phyloP scores from a whole-genome alignment of 129 eudicot species.

The Lactuca sativa region DNA sequence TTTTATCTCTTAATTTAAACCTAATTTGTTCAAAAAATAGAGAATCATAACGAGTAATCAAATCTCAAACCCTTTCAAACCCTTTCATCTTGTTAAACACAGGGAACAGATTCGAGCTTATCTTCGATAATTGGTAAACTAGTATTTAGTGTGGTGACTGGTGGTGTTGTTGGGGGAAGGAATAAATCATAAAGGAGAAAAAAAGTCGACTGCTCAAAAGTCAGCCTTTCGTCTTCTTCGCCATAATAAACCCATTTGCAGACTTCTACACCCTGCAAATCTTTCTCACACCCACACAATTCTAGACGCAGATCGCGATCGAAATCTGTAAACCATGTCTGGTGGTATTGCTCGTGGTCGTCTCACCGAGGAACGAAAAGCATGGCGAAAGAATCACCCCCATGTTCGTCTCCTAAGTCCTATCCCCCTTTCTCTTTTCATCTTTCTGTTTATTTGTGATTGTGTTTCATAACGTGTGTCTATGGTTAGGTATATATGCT shows the following conservation, averaged over 20 bases:
- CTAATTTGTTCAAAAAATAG: background rate
- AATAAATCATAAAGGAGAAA: conserved; percentile 2
- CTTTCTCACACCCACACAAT: background rate
- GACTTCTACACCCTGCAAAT: background rate
- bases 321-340: conserved; percentile 46
- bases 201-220: conserved; percentile 1
- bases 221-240: conserved; percentile 26
- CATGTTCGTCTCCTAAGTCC: conserved; percentile 41
- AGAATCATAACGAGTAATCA: background rate
- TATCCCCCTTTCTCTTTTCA: conserved; percentile 1
- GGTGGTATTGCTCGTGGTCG: conserved; percentile 94
- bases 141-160: background rate
- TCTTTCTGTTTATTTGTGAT: background rate
- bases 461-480: background rate
- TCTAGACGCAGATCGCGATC: conserved; percentile 16
- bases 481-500: conserved; percentile 12
- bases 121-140: background rate
- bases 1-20: background rate
- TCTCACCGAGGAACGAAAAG: conserved; percentile 80
- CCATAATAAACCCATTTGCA: conserved; percentile 11
- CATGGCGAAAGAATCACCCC: conserved; percentile 86
- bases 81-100: background rate
- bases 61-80: background rate
- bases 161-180: conserved; percentile 9
- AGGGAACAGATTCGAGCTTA: conserved; percentile 26